Evolutionary conservation across 768 basidiomycete genomes (phyloP).

Genomic region (Leccinum boreale): DNA sequence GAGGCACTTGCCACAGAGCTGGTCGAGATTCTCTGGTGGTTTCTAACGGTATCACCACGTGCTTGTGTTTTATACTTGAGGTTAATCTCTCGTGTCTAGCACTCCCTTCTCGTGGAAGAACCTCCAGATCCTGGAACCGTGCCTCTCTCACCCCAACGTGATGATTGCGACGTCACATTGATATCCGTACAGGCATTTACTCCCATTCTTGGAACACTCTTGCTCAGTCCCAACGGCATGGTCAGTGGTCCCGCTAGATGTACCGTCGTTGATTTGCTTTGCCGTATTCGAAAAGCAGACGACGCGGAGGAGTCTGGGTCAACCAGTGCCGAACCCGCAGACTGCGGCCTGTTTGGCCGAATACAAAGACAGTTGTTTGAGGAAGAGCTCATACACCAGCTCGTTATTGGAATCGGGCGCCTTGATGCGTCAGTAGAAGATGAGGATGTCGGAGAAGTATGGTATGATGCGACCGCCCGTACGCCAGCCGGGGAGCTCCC

Average conservation of each 20-base stretch:
- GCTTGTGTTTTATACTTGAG: neutral
- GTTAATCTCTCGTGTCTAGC: slow-evolving; percentile 35
- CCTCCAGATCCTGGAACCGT: slow-evolving; percentile 14
- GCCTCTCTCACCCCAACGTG: slow-evolving; percentile 13
- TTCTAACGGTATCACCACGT: slow-evolving; percentile 56
- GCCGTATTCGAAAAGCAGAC: slow-evolving; percentile 64
- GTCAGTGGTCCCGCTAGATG: slow-evolving; percentile 72
- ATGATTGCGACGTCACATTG: slow-evolving; percentile 29
- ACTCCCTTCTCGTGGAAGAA: slow-evolving; percentile 64
- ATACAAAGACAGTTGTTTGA: slow-evolving; percentile 66
- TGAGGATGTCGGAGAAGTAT: slow-evolving; percentile 36
- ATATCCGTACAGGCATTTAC: slow-evolving; percentile 88
- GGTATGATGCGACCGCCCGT: slow-evolving; percentile 30
- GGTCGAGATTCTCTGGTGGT: slow-evolving; percentile 89
- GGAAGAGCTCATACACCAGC: slow-evolving; percentile 77
- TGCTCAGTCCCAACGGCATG: slow-evolving; percentile 73
- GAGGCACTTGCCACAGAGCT: slow-evolving; percentile 83
- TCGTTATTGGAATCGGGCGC: slow-evolving; percentile 86
- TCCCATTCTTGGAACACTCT: slow-evolving; percentile 82
- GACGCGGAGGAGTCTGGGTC: slow-evolving; percentile 35
- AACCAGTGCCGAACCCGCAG: slow-evolving; percentile 32
- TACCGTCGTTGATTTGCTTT: slow-evolving; percentile 75
- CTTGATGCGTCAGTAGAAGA: slow-evolving; percentile 44
- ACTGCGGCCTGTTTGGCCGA: slow-evolving; percentile 46
- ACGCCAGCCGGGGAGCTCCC: slow-evolving; percentile 30